Conservation (phyloP, 2,329 filamentous ascomycete genomes). For the Cladosporium cucumerinum region DNA sequence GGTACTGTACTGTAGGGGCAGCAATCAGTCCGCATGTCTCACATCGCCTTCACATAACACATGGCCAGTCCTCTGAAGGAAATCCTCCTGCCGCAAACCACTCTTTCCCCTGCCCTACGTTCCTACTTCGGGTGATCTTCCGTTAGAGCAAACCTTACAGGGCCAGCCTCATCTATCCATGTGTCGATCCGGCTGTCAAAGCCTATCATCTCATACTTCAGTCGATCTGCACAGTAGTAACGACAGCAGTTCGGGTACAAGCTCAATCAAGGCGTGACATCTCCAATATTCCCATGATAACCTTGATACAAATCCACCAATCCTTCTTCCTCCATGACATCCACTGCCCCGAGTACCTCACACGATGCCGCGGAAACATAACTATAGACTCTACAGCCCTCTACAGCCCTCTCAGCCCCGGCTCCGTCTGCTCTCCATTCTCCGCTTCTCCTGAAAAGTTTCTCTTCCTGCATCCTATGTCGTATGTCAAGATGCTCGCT, state of each 20-base stretch:
- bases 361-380: neutral
- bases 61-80: neutral
- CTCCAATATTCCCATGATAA: neutral
- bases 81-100: neutral
- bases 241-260: no score
- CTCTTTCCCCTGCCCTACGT: neutral
- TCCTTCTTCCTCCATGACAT: neutral
- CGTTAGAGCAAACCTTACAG: neutral
- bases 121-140: neutral
- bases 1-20: no score
- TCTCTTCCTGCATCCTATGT: neutral
- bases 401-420: neutral
- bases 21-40: neutral
- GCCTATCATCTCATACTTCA: neutral
- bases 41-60: neutral
- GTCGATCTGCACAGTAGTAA: neutral
- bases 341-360: neutral
- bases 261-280: neutral
- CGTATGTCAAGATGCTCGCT: neutral
- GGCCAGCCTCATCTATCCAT: neutral
- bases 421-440: neutral
- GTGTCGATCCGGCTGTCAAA: neutral
- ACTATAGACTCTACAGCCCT: neutral
- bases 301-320: neutral
- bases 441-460: neutral